Evolutionary conservation across 148 eudicot species (phyloP).

Genomic region (Camellia granthamiana): DNA sequence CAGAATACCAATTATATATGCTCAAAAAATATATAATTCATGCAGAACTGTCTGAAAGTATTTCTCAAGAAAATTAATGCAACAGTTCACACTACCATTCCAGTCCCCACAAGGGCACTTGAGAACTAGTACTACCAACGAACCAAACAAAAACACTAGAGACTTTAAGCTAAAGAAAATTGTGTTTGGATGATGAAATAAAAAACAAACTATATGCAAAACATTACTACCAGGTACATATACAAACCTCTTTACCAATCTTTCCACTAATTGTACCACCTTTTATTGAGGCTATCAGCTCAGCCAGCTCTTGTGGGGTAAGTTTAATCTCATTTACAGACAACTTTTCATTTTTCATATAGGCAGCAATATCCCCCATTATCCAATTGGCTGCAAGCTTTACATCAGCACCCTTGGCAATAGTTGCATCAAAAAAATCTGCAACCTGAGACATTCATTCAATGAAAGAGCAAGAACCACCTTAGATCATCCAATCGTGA

Average conservation of each 20-base stretch:
- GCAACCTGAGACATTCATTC: slow-evolving; percentile 61
- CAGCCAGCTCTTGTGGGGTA: slow-evolving; percentile 74
- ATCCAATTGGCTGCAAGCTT: slow-evolving; percentile 98
- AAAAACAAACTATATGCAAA: neutral
- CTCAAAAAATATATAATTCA: neutral
- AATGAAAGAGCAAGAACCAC: neutral
- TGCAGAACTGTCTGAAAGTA: neutral
- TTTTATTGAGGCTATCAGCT: slow-evolving; percentile 77
- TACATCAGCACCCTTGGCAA: slow-evolving; percentile 68
- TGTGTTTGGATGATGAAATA: neutral
- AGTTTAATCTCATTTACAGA: slow-evolving; percentile 73
- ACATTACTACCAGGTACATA: neutral
- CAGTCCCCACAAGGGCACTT: neutral
- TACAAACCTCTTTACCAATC: slow-evolving; percentile 85
- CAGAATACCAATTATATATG: neutral
- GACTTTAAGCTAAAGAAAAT: neutral
- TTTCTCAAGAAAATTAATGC: neutral
- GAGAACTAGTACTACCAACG: neutral
- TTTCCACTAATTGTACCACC: slow-evolving; percentile 90
- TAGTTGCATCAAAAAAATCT: slow-evolving; percentile 78
- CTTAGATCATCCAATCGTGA: neutral
- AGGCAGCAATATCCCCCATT: slow-evolving; percentile 96
- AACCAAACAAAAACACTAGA: neutral
- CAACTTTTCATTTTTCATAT: slow-evolving; percentile 77
- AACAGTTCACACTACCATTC: neutral